Evolutionary conservation across 1,139 yeast genomes (phyloP), one percentile per base, ranked within the genome.

Genomic region (Yamadazyma friedrichii): DNA sequence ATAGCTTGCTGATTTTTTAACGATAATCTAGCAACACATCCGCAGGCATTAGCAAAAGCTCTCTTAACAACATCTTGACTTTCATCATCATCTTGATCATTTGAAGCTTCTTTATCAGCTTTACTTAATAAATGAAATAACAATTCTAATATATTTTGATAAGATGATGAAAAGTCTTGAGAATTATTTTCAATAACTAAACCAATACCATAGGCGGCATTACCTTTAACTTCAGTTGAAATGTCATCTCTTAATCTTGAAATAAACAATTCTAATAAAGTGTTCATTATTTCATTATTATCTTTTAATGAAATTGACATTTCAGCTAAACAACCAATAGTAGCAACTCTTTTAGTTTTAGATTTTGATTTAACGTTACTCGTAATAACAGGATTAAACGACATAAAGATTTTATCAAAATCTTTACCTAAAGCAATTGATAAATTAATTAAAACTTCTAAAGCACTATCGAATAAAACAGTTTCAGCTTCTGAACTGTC

Each of bases 171-270:
- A 51, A 84, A 75, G 58, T 84, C 88, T 48, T 69, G 66, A 17
- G 72, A 57, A 27, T 70, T 47, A 42, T 88, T 74, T 65, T 81
- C 84, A 49, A 89, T 72, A 46, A 89, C 67, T 49, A 89, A 68
- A 51, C 98, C 99, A 51, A 88, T 80, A 73, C 98, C 98, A 59
- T 88, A 93, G 13, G 98, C 97, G 42, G 98, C 94, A 56, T 89
- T 88, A 53, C 96, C 93, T 67, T 93, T 84, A 43, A 89, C 98
- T 60, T 89, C 96, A 52, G 86, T 74, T 22, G 94, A 84, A 55
- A 82, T 78, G 64, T 93, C 98, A 50, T 76, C 74, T 46, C 83
- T 71, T 49, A 93, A 74, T 53, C 86, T 82, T 46, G 78, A 76
- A 42, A 78, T 71, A 58, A 93, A 82, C 20, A 84, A 71, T 58